Percentiles rank a stretch among this genome's conserved stretches.
Conservation (phyloP, 495 filamentous ascomycete genomes). For the Neurospora hispaniola region DNA sequence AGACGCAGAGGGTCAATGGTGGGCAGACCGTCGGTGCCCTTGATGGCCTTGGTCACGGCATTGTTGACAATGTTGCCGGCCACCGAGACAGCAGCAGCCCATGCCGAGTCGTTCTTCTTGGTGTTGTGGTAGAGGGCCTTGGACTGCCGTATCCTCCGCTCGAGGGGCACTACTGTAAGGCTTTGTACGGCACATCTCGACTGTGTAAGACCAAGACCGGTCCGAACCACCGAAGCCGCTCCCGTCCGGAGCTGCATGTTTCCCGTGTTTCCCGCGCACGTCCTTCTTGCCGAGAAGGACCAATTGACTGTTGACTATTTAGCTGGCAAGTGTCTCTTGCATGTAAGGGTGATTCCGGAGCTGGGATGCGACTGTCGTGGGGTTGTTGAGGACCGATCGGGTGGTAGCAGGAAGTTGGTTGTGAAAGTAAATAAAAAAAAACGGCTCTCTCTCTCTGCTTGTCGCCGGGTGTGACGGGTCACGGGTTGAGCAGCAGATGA, state of each 20-base stretch:
- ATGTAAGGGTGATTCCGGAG: neutral
- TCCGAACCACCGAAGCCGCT: constrained; percentile 21
- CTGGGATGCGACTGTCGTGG: neutral
- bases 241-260: constrained; percentile 34
- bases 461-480: neutral
- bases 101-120: constrained; percentile 30
- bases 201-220: constrained; percentile 1
- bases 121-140: constrained; percentile 30
- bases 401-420: neutral
- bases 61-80: constrained; percentile 68
- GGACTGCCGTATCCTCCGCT: constrained; percentile 23
- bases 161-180: constrained; percentile 5
- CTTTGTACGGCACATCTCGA: constrained; percentile 17
- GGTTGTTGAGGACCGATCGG: neutral
- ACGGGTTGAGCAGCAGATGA: neutral
- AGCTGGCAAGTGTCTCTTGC: constrained; percentile 6
- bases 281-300: constrained; percentile 11
- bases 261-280: constrained; percentile 8
- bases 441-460: neutral
- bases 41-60: constrained; percentile 46
- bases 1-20: constrained; percentile 63
- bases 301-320: constrained; percentile 13
- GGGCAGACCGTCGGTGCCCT: constrained; percentile 40
- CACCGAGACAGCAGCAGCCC: constrained; percentile 57
- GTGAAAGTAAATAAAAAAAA: neutral